These are phyloP conservation scores for Sarocladium brachiariae DNA, from an alignment of 2,329 filamentous ascomycete species.

Conservation along the genomic window DNA sequence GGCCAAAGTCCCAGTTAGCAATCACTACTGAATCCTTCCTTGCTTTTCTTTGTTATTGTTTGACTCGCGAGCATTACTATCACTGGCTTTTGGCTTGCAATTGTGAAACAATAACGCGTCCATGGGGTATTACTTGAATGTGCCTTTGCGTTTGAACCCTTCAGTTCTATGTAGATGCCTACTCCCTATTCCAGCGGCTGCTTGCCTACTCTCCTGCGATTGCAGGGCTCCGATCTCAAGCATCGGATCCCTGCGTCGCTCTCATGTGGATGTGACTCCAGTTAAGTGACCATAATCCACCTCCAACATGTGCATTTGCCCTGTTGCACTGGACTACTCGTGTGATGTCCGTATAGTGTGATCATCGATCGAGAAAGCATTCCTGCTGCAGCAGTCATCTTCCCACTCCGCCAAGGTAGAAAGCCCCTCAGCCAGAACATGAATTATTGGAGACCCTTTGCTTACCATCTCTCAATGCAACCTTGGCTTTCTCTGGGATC, in stretches of 20 bases:
- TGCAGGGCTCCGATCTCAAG: conserved; percentile 6
- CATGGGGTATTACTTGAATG: too few relatives aligned
- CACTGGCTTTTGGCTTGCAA: too few relatives aligned
- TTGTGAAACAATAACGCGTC: too few relatives aligned
- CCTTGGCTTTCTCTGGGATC: neutral
- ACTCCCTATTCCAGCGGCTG: neutral
- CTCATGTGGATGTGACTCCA: neutral
- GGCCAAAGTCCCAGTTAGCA: neutral
- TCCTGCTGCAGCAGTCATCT: neutral
- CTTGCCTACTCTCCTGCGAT: neutral
- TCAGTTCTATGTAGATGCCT: too few relatives aligned
- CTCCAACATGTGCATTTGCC: too few relatives aligned
- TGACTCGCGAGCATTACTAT: conserved; percentile 1
- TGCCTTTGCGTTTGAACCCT: neutral
- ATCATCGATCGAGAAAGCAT: neutral
- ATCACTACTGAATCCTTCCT: neutral
- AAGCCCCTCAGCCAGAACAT: too few relatives aligned
- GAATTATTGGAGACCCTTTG: too few relatives aligned
- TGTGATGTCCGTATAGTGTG: too few relatives aligned
- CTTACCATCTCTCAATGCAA: too few relatives aligned
- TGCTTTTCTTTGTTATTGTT: neutral
- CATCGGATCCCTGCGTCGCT: conserved; percentile 5
- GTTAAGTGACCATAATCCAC: neutral
- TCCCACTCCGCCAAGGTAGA: neutral
- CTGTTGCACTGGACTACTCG: too few relatives aligned